These are phyloP conservation scores for Pholiota molesta DNA, from an alignment of 768 basidiomycete genomes.

Conservation along the genomic window DNA sequence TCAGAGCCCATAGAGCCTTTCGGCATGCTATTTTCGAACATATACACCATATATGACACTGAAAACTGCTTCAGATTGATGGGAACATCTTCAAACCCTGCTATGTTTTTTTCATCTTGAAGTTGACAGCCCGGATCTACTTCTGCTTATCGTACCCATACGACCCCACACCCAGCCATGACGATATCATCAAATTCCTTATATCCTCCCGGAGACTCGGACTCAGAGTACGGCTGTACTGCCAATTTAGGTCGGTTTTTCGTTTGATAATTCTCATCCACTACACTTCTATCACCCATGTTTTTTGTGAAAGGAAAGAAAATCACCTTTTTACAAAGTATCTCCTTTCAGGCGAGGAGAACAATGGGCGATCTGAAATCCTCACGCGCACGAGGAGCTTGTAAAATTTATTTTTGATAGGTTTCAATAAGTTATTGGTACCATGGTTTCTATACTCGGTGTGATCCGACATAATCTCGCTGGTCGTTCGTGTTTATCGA, in stretches of 20 bases:
- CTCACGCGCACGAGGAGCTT: slow-evolving; percentile 2
- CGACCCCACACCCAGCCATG: not conserved
- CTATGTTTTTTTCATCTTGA: not conserved
- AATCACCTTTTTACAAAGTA: not conserved
- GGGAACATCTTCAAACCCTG: not conserved
- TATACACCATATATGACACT: not conserved
- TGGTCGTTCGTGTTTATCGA: not conserved
- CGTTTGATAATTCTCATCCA: not conserved
- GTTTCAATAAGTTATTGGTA: not conserved
- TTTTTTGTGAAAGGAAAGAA: not conserved
- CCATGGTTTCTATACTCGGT: not conserved
- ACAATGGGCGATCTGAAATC: slow-evolving; percentile 9
- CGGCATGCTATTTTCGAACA: not conserved
- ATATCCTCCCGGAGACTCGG: not conserved
- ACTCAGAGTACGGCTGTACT: not conserved
- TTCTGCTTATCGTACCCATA: not conserved
- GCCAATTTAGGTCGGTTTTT: not conserved
- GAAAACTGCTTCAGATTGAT: not conserved
- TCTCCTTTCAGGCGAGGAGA: slow-evolving; percentile 5
- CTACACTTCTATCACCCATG: not conserved
- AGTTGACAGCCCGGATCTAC: not conserved
- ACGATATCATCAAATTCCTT: not conserved
- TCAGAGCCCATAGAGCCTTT: not conserved
- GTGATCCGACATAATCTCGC: slow-evolving; percentile 11
- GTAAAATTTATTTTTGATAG: not conserved